These are phyloP conservation scores for Cladosporium sp. DNA, from an alignment of 2,329 filamentous ascomycete species.

Conservation along the genomic window DNA sequence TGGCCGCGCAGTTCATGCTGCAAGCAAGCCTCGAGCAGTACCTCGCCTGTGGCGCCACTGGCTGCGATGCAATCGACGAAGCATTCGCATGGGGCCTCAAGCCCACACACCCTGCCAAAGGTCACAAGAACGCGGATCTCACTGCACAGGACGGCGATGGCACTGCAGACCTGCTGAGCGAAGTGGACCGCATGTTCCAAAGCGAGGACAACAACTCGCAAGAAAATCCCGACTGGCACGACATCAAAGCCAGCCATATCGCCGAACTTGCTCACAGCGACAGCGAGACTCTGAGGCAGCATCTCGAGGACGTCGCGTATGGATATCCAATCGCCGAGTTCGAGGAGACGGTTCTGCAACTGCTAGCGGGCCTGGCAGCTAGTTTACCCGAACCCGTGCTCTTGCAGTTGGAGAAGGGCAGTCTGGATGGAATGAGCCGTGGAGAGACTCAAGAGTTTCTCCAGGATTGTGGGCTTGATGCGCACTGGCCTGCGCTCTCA, in stretches of 20 bases:
- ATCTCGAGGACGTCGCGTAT: constrained; percentile 33
- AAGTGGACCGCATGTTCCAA: constrained; percentile 39
- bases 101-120: background rate
- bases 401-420: constrained; percentile 53
- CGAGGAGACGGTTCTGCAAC: constrained; percentile 42
- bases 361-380: constrained; percentile 46
- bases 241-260: constrained; percentile 39
- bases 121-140: background rate
- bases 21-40: constrained; percentile 54
- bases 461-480: constrained; percentile 26
- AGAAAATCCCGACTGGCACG: constrained; percentile 39
- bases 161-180: constrained; percentile 27
- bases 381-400: constrained; percentile 50
- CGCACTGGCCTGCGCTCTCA: constrained; percentile 1
- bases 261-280: constrained; percentile 25
- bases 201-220: constrained; percentile 32
- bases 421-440: constrained; percentile 41
- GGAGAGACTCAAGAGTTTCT: constrained; percentile 42
- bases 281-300: constrained; percentile 29
- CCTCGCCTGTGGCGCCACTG: constrained; percentile 40
- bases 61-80: constrained; percentile 41
- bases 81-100: constrained; percentile 50
- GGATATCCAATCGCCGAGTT: constrained; percentile 37
- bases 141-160: constrained; percentile 21
- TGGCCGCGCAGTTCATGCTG: constrained; percentile 51